Base-by-base conservation (phyloP, 805 yeast genomes). In the Starmerella stellata region DNA sequence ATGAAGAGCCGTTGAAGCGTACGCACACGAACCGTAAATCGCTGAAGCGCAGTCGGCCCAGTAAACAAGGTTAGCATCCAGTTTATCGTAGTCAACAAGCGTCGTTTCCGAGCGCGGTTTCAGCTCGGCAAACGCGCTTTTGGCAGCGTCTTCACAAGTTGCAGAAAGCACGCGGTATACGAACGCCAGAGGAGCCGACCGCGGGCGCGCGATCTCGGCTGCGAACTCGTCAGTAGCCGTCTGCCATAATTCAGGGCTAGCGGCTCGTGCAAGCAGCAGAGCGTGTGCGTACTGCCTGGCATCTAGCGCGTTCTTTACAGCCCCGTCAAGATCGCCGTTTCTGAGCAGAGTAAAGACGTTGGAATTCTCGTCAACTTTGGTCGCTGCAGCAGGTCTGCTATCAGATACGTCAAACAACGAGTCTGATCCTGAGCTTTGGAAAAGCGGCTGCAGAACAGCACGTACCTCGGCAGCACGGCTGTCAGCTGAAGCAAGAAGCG, bases 211-310 rank as follows among this genome's bases (percentile, higher is more conserved):
- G 44, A 60, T 73, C 44, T 60, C 70, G 35, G 47, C 66, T 31
- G 70, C 66, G 52, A 72, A 79, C 38, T 65, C 70, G 9, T 73
- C 63, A 4, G 76, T 74, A 2, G 76, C 68, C 25, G 60, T 58
- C 4, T 69, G 57, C 69, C 78, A 75, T 29, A 64, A 63, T 3
- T 71, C 74, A 17, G 70, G 68, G 2, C 90, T 77, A 21, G 72
- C 59, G 15, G 80, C 55, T 43, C 75, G 68, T 1, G 92, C 74
- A 36, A 85, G 61, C 23, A 82, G 54, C 39, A 87, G 57, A 0
- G 94, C 78, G 55, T 83, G 63, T 0, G 87, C 74, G 77, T 80
- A 85, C 46, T 80, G 79, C 8, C 72, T 68, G 38, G 70, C 68
- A 1, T 67, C 62, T 16, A 83, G 54, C 1, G 90, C 74, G 39